Conservation (phyloP, 371 early-diverging fungal genomes). For the Paraphysoderma sedebokerense region DNA sequence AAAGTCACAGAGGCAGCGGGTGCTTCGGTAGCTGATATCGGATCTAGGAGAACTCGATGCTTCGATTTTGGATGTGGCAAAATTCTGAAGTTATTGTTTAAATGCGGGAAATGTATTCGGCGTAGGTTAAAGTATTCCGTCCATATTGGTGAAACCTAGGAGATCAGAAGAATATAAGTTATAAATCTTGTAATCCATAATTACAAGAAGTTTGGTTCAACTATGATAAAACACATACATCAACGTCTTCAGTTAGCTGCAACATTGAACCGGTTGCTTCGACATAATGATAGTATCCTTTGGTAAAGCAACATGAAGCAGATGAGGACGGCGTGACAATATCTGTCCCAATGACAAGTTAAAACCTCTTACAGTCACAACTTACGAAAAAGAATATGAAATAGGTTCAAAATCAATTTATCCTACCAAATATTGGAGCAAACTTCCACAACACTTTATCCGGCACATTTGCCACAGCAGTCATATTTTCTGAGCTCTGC, state of each 20-base stretch:
- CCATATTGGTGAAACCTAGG: background rate
- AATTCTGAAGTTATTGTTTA: too few species aligned
- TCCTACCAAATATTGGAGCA: background rate
- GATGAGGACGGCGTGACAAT: conserved; percentile 42
- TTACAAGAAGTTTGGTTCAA: background rate
- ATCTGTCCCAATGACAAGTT: conserved; percentile 29
- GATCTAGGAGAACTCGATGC: too few species aligned
- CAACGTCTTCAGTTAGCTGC: conserved; percentile 7
- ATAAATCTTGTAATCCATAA: background rate
- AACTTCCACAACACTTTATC: background rate
- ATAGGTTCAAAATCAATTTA: background rate
- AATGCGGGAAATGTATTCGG: too few species aligned
- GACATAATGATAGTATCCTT: conserved; percentile 58
- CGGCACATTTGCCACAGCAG: too few species aligned
- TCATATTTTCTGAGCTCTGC: too few species aligned
- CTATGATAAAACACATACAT: background rate
- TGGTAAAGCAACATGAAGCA: conserved; percentile 70
- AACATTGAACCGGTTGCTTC: conserved; percentile 48
- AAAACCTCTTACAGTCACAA: background rate
- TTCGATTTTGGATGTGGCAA: too few species aligned
- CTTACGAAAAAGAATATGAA: background rate
- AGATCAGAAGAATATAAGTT: background rate
- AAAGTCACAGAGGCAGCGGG: too few species aligned
- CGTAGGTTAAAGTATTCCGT: background rate
- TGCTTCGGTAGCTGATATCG: too few species aligned